Evolutionary conservation across 2,329 filamentous ascomycete genomes (phyloP).

Genomic region (Verticillium zaregamsianum): DNA sequence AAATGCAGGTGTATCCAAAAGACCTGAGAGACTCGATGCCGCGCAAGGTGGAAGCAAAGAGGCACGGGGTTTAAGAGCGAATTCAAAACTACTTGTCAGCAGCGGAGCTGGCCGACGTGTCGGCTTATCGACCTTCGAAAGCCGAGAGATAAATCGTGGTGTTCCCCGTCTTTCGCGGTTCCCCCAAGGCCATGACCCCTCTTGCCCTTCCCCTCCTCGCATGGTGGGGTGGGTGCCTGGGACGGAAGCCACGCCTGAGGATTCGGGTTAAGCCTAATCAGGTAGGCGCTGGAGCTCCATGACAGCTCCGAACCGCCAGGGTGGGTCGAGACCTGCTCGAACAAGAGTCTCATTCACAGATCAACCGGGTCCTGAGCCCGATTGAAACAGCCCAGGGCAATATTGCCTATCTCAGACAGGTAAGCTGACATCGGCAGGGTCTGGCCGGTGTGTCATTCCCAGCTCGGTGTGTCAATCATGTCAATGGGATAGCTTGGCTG

Average conservation of each 20-base stretch:
- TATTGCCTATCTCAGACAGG: neutral
- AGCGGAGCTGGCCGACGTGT: neutral
- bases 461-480: neutral
- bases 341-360: neutral
- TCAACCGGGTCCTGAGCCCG: neutral
- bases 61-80: neutral
- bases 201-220: neutral
- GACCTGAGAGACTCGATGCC: neutral
- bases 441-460: neutral
- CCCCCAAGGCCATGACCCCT: neutral
- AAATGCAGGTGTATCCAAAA: neutral
- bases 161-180: neutral
- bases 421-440: neutral
- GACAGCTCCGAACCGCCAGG: neutral
- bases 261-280: neutral
- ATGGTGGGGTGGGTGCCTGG: neutral
- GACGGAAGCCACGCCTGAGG: neutral
- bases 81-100: neutral
- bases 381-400: neutral
- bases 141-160: neutral
- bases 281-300: neutral
- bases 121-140: neutral
- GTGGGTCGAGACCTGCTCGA: too few relatives aligned
- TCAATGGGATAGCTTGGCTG: neutral
- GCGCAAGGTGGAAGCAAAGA: neutral